These are phyloP conservation scores for Penicillium sclerotiorum DNA, from an alignment of 2,329 filamentous ascomycete genomes.

Conservation along the genomic window DNA sequence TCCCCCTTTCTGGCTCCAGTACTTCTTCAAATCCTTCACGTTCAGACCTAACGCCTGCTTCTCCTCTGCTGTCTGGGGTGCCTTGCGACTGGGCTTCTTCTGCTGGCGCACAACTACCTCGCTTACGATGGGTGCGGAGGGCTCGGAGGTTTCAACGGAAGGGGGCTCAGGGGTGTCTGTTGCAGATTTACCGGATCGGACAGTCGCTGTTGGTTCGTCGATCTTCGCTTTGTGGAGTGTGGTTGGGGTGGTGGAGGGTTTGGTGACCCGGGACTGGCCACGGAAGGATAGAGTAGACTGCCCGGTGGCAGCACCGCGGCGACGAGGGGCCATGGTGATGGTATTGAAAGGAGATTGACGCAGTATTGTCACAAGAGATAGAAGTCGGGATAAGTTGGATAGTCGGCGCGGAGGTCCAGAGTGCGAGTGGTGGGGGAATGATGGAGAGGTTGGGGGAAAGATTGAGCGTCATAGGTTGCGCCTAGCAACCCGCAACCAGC, in stretches of 20 bases:
- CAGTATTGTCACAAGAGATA: not conserved
- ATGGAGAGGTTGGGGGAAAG: slow-evolving; percentile 3
- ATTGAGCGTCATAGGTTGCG: slow-evolving; percentile 17
- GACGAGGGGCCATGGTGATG: slow-evolving; percentile 46
- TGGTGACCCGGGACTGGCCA: slow-evolving; percentile 60
- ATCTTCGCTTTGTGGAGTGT: slow-evolving; percentile 37
- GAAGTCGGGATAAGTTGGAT: not conserved
- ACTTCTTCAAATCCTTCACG: slow-evolving; percentile 70
- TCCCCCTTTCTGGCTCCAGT: slow-evolving; percentile 75
- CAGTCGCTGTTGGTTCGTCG: slow-evolving; percentile 39
- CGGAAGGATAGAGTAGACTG: slow-evolving; percentile 68
- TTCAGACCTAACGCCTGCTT: slow-evolving; percentile 63
- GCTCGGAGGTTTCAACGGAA: slow-evolving; percentile 28
- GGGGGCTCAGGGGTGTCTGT: slow-evolving; percentile 31
- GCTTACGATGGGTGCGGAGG: slow-evolving; percentile 36
- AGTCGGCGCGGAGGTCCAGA: not conserved
- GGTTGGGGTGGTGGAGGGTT: slow-evolving; percentile 48
- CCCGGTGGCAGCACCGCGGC: slow-evolving; percentile 40
- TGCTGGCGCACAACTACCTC: slow-evolving; percentile 49
- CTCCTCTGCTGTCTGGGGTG: slow-evolving; percentile 39
- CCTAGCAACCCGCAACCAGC: slow-evolving; percentile 13
- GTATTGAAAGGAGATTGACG: not conserved
- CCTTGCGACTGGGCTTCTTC: slow-evolving; percentile 47
- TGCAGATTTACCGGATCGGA: slow-evolving; percentile 29
- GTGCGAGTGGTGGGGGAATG: not conserved